A percentile compares a stretch with the other conserved stretches of the same genome.
Evolutionary conservation across 1,139 yeast species (phyloP).

Genomic region (Hyphopichia wangnamkhiaoensis): DNA sequence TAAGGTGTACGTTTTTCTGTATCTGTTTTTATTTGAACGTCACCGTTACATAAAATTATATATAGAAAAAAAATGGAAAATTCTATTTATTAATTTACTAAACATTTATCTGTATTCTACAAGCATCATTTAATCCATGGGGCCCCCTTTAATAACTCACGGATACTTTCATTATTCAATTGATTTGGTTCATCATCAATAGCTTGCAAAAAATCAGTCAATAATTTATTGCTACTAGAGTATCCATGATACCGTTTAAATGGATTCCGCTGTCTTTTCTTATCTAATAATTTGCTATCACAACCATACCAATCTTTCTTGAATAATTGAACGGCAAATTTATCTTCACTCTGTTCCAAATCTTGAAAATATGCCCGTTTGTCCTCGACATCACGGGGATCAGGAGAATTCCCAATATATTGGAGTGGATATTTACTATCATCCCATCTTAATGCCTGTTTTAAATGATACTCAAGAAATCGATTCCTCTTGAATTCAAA

Average conservation of each 20-base stretch:
- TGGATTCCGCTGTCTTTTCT: constrained; percentile 61
- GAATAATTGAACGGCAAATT: constrained; percentile 59
- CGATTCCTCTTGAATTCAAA: constrained; percentile 70
- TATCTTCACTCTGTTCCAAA: constrained; percentile 47
- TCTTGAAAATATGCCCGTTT: constrained; percentile 39
- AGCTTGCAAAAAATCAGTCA: constrained; percentile 21
- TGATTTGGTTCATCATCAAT: constrained; percentile 7
- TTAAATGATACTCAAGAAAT: constrained; percentile 57
- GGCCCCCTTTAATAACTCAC: constrained; percentile 7
- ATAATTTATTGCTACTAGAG: constrained; percentile 24
- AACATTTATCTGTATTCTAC: background rate
- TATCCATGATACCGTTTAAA: constrained; percentile 51
- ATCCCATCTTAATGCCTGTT: constrained; percentile 44
- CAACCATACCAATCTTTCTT: constrained; percentile 64
- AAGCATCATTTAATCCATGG: background rate
- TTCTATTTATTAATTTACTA: background rate
- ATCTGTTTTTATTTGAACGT: no score
- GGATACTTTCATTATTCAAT: constrained; percentile 13
- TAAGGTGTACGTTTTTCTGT: background rate
- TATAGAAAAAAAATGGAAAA: background rate
- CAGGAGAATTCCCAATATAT: constrained; percentile 68
- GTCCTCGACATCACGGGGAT: constrained; percentile 33
- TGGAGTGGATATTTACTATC: constrained; percentile 21
- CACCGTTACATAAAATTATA: no score
- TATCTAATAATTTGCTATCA: constrained; percentile 35